A percentile compares a stretch with the other conserved stretches of the same genome.
Evolutionary conservation across 371 early-diverging fungal species (phyloP).

Genomic region (Blakeslea trispora): DNA sequence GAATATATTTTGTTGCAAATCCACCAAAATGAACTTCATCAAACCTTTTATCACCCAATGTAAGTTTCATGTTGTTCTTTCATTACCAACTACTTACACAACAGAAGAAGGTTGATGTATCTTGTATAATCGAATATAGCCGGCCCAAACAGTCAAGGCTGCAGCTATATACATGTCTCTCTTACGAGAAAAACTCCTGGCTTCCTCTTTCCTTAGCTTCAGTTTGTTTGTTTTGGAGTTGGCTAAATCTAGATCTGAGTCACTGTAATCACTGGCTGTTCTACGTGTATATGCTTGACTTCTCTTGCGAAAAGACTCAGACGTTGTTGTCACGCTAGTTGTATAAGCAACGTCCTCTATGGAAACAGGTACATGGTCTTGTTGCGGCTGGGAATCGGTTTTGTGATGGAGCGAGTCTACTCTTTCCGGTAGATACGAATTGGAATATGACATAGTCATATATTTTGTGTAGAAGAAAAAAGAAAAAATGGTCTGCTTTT

Average conservation of each 20-base stretch:
- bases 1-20: constrained; percentile 93
- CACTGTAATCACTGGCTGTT: constrained; percentile 12
- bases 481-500: background rate
- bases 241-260: constrained; percentile 28
- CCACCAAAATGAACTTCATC: constrained; percentile 99
- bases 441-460: background rate
- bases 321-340: constrained; percentile 7
- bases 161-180: constrained; percentile 38
- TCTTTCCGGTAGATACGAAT: constrained; percentile 8
- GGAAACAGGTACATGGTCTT: constrained; percentile 25
- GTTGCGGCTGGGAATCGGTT: constrained; percentile 4
- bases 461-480: background rate
- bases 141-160: constrained; percentile 43
- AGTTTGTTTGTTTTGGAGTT: constrained; percentile 33
- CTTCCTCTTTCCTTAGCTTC: constrained; percentile 15
- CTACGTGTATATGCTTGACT: constrained; percentile 1
- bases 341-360: constrained; percentile 22
- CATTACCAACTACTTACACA: constrained; percentile 32
- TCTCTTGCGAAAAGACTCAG: constrained; percentile 23
- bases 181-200: constrained; percentile 22
- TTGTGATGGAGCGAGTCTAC: constrained; percentile 15
- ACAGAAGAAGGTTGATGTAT: constrained; percentile 50
- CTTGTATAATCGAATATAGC: constrained; percentile 46
- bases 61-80: background rate
- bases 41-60: constrained; percentile 42